phyloP scores from a whole-genome alignment of 495 filamentous ascomycete species.

The Penicillium roqueforti region DNA sequence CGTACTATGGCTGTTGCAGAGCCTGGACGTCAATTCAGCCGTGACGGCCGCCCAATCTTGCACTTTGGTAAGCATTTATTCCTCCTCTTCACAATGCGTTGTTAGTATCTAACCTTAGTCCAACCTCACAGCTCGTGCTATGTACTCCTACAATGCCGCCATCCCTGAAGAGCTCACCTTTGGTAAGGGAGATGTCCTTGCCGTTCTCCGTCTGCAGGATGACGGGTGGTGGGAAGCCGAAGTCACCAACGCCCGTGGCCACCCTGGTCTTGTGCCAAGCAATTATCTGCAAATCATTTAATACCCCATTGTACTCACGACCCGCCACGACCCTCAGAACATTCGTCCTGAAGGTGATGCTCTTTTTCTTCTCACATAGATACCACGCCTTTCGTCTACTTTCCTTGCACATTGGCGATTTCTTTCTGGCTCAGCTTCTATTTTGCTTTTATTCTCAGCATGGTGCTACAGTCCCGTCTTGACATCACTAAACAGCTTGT shows the following conservation, averaged over 20 bases:
- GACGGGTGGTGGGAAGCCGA: constrained; percentile 99
- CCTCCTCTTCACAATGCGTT: background rate
- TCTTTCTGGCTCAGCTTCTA: constrained; percentile 11
- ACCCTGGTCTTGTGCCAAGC: constrained; percentile 86
- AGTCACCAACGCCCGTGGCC: constrained; percentile 68
- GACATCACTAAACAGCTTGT: constrained; percentile 3
- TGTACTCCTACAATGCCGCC: constrained; percentile 90
- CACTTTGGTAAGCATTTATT: constrained; percentile 73
- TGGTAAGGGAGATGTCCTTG: constrained; percentile 84
- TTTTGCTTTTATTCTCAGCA: constrained; percentile 11
- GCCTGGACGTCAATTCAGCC: constrained; percentile 65
- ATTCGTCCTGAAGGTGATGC: constrained; percentile 24
- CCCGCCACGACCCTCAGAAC: constrained; percentile 20
- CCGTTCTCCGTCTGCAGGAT: constrained; percentile 88
- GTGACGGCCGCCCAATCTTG: constrained; percentile 82
- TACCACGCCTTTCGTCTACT: constrained; percentile 21
- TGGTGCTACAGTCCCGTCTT: constrained; percentile 7
- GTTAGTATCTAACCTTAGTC: background rate
- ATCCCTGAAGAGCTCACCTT: constrained; percentile 96
- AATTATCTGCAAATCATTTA: constrained; percentile 81
- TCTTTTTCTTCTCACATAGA: constrained; percentile 28
- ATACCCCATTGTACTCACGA: constrained; percentile 26
- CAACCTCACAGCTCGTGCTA: constrained; percentile 64
- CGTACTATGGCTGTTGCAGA: constrained; percentile 66
- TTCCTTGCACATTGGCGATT: constrained; percentile 25